Base-by-base conservation (phyloP, 164 flowering plant species). In the Saururus chinensis region DNA sequence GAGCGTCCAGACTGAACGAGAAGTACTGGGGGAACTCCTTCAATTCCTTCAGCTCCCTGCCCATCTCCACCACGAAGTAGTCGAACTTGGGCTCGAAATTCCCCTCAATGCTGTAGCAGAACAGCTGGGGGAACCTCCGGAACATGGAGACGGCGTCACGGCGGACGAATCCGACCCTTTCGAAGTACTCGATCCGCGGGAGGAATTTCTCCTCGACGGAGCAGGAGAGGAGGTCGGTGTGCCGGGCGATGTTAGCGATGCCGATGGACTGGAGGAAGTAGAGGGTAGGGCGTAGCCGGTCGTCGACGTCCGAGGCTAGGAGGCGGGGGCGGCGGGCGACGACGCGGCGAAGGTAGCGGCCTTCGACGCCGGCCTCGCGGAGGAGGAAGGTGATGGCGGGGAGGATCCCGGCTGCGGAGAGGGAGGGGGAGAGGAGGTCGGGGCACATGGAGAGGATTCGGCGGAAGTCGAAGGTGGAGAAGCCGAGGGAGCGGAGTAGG, bases 11-110 rank as follows among this genome's bases (percentile, higher is more conserved):
- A 74, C 95, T 90, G 75, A 84, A 93, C 16, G 97, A 93, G 66
- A 90, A 93, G 65, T 88, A 90, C 62, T 93, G 99, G 0, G 99
- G 99, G 57, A 88, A 93, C 62, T 79, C 88, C 69, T 73, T 81
- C 73, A 93, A 56, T 51, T 93, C 99, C 67, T 73, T 83, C 85
- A 90, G 72, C 8, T 84, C 91, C 76, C 97, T 80, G 68, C 95
- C 81, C 97, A 93, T 90, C 51, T 84, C 91, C 74, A 78, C 79
- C 68, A 84, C 81, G 61, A 90, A 87, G 71, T 86, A 93, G 61
- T 90, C 74, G 54, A 85, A 72, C 56, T 93, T 93, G 0, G 88
- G 96, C 83, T 83, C 84, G 19, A 82, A 71, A 67, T 87, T 90
- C 14, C 71, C 78, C 76, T 82, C 68, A 0, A 89, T 75, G 37